A percentile compares a stretch with the other conserved stretches of the same genome.
These are phyloP conservation scores for Mycena maculata DNA, from an alignment of 768 basidiomycete genomes.

Conservation along the genomic window DNA sequence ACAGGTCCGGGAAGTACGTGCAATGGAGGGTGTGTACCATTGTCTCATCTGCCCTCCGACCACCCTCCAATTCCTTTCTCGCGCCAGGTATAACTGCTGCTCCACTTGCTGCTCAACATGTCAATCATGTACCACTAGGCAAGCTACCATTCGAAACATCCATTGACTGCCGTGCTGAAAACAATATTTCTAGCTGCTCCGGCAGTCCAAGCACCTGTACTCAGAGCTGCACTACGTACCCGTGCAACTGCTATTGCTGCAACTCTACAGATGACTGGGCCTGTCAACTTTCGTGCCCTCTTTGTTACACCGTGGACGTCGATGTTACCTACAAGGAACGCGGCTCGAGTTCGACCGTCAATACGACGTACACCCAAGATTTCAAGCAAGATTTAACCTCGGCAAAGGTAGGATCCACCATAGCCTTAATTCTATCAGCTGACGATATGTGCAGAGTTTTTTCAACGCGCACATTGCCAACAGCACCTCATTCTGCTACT, in stretches of 20 bases:
- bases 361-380: slow-evolving; percentile 28
- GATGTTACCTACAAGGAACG: slow-evolving; percentile 12
- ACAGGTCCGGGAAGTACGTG: slow-evolving; percentile 23
- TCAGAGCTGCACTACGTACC: slow-evolving; percentile 19
- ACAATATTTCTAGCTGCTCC: too few relatives aligned
- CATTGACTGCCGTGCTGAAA: too few relatives aligned
- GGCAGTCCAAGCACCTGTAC: slow-evolving; percentile 11
- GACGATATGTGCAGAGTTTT: slow-evolving; percentile 17
- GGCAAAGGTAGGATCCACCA: not conserved
- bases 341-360: slow-evolving; percentile 1
- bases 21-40: slow-evolving; percentile 30
- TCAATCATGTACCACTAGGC: slow-evolving; percentile 25
- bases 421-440: too few relatives aligned
- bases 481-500: slow-evolving; percentile 33
- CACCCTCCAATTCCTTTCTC: not conserved
- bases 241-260: slow-evolving; percentile 37
- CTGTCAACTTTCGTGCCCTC: slow-evolving; percentile 32
- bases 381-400: slow-evolving; percentile 23
- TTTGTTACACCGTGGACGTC: slow-evolving; percentile 32
- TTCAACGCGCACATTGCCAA: slow-evolving; percentile 24
- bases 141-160: too few relatives aligned
- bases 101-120: slow-evolving; percentile 28
- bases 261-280: slow-evolving; percentile 1
- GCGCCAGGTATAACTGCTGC: slow-evolving; percentile 36
- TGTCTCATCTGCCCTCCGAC: not conserved